phyloP scores from a whole-genome alignment of 1,284 basidiomycete species.

The Bjerkandera adusta region DNA sequence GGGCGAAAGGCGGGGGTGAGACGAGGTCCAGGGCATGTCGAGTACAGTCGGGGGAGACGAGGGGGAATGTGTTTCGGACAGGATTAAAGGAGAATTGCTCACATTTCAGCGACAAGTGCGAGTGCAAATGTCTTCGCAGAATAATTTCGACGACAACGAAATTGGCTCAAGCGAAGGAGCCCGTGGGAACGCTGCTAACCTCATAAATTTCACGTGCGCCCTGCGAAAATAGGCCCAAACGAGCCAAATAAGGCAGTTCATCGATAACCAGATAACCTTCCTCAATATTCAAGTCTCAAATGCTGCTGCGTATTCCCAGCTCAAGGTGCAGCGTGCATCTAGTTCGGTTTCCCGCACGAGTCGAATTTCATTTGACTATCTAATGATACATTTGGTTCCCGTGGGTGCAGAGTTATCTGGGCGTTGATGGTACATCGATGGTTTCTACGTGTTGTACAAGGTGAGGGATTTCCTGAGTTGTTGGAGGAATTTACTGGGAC shows the following conservation, averaged over 20 bases:
- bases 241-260: not conserved
- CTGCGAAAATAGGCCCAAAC: not conserved
- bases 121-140: conserved; percentile 1
- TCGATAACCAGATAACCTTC: too few relatives aligned
- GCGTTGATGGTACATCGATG: too few relatives aligned
- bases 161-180: conserved; percentile 7
- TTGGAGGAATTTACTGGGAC: conserved; percentile 34
- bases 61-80: conserved; percentile 3
- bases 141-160: conserved; percentile 8
- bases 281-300: too few relatives aligned
- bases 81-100: conserved; percentile 1
- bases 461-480: too few relatives aligned
- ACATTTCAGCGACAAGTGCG: conserved; percentile 10
- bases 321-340: too few relatives aligned
- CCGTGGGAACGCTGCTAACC: conserved; percentile 7
- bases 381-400: too few relatives aligned
- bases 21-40: not conserved
- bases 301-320: too few relatives aligned
- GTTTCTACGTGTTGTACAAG: too few relatives aligned
- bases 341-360: too few relatives aligned
- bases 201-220: conserved; percentile 1
- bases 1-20: too few relatives aligned
- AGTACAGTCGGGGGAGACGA: not conserved
- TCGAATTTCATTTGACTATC: too few relatives aligned
- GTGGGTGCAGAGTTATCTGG: too few relatives aligned